Percentiles rank a stretch among this genome's conserved stretches.
These are phyloP conservation scores for Pseudonitzschia delicatissima DNA, from an alignment of 108 stramenopile genomes.

Conservation along the genomic window DNA sequence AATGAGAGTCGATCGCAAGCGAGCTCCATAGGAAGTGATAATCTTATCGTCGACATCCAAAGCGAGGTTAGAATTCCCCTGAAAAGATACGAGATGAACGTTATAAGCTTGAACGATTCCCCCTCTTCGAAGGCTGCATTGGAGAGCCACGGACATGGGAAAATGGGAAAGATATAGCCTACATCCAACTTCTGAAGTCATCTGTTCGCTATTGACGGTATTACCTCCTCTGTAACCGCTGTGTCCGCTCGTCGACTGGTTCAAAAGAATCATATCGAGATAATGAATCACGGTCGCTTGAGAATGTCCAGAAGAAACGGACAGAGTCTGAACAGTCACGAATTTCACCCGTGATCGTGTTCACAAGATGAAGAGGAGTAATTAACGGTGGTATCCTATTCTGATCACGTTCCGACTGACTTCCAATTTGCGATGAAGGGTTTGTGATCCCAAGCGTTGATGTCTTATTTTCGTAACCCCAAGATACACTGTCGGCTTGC, in stretches of 20 bases:
- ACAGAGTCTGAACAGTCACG: conserved; percentile 2
- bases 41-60: neutral
- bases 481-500: conserved; percentile 29
- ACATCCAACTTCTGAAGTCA: neutral
- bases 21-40: conserved; percentile 44
- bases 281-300: neutral
- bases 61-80: neutral
- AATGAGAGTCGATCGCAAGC: conserved; percentile 66
- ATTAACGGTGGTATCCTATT: neutral
- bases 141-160: conserved; percentile 45
- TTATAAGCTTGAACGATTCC: conserved; percentile 64
- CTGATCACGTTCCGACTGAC: neutral
- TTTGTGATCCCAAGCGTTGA: too few species aligned
- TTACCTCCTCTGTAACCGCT: neutral
- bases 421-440: too few species aligned
- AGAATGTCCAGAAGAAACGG: conserved; percentile 12
- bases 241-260: neutral
- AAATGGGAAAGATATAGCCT: conserved; percentile 46
- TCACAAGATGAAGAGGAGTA: conserved; percentile 8
- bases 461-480: conserved; percentile 33
- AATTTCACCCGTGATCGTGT: neutral
- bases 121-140: conserved; percentile 49
- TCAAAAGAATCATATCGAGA: conserved; percentile 7
- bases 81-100: conserved; percentile 43
- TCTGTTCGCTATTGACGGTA: neutral